Base-by-base conservation (phyloP, 2,329 filamentous ascomycete genomes). In the Nemania serpens region DNA sequence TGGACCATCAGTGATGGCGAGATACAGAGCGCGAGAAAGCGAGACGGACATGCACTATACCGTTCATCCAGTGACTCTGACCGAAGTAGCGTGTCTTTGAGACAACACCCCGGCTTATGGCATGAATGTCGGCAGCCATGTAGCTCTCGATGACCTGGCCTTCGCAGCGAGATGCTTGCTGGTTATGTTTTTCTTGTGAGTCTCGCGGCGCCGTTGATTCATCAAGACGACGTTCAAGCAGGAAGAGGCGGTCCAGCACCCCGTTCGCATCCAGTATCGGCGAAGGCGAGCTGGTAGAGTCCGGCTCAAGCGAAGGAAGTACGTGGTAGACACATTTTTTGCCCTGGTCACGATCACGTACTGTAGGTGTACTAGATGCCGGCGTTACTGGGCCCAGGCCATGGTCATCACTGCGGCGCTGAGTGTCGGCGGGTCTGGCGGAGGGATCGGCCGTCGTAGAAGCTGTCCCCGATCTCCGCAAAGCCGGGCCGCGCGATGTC, bases 11-110 rank as follows among this genome's bases (percentile, higher is more conserved):
- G 49, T 48, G 7, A 39, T n/a, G 12, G 22, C 5, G 41, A 17
- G 17, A 17, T 15, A 47, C 10, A 3, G 2, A 17, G 12, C 10
- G 5, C 10, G 15, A 7, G 13, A 47, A 18, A 43, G 45, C 34
- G 13, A 34, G 43, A 70, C 75, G 62, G 69, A 82, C 80, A 68
- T 78, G 73, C 46, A 75, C 71, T 15, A 76, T 69, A 3, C 75
- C 74, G 46, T 79, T 78, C 71, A 80, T 76, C 81, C 82, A 84
- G 66, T 84, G 82, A 53, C 79, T 83, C 55, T 81, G 78, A 0
- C 78, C 79, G 50, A 79, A 77, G 64, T 80, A 81, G 4, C 78
- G 71, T 2, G 76, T 78, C 65, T 81, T 81, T 34, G 76, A 77
- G 13, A 81, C 68, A 50, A 72, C 66, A 34, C 69, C 69, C 56